Conservation (phyloP, 345 rosid species). For the Sisymbrium irio region DNA sequence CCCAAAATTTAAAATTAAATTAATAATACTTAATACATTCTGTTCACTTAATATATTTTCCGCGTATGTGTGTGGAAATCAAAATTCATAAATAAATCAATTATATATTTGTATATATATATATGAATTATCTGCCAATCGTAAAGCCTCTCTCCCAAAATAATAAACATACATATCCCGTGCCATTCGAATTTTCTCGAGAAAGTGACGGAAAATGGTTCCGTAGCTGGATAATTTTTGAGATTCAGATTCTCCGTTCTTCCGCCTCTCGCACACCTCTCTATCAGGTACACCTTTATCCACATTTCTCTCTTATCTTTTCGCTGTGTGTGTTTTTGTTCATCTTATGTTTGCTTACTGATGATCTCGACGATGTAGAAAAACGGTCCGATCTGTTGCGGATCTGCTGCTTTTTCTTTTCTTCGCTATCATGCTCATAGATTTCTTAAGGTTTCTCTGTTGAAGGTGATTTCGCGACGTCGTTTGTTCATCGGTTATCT, state of each 20-base stretch:
- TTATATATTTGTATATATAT: neutral
- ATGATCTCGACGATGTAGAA: constrained; percentile 10
- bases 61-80: neutral
- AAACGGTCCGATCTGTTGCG: constrained; percentile 7
- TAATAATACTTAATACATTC: neutral
- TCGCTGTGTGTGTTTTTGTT: neutral
- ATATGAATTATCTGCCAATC: neutral
- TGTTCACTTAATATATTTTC: neutral
- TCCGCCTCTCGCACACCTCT: neutral
- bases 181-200: constrained; percentile 35
- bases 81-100: constrained; percentile 7
- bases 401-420: constrained; percentile 22
- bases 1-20: neutral
- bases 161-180: constrained; percentile 2
- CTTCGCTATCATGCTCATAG: neutral
- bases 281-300: constrained; percentile 11
- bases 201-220: constrained; percentile 35
- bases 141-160: no score
- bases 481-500: constrained; percentile 6
- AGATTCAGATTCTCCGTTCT: neutral
- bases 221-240: constrained; percentile 21
- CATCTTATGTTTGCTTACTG: constrained; percentile 10
- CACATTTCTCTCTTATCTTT: neutral
- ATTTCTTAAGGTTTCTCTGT: no score
- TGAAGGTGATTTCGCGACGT: neutral